Evolutionary conservation across 352 stramenopile genomes (phyloP).

Genomic region (Phytophthora tentaculata): DNA sequence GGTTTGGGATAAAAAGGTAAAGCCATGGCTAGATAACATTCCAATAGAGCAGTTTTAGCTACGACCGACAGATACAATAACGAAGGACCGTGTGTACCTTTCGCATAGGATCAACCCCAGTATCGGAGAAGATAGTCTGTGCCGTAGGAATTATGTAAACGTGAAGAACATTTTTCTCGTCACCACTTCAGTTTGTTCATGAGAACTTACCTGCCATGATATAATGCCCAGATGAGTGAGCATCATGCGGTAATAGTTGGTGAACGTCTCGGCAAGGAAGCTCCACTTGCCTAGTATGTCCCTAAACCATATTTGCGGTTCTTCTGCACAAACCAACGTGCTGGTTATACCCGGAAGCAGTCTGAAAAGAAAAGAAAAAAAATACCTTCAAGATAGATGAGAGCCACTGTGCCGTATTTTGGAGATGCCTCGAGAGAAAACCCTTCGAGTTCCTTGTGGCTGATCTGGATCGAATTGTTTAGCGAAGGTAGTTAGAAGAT

Average conservation of each 20-base stretch:
- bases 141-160: background rate
- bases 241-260: slow-evolving; percentile 87
- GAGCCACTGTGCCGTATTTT: slow-evolving; percentile 60
- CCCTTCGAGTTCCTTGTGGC: slow-evolving; percentile 35
- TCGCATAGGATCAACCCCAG: slow-evolving; percentile 58
- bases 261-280: slow-evolving; percentile 73
- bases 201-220: slow-evolving; percentile 63
- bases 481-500: background rate
- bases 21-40: slow-evolving; percentile 61
- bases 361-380: background rate
- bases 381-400: slow-evolving; percentile 51
- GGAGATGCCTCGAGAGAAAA: slow-evolving; percentile 68
- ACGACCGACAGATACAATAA: background rate
- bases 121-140: slow-evolving; percentile 71
- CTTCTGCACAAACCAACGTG: slow-evolving; percentile 26
- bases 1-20: slow-evolving; percentile 76
- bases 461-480: slow-evolving; percentile 9
- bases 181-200: background rate
- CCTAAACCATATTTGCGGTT: slow-evolving; percentile 70
- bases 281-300: slow-evolving; percentile 66
- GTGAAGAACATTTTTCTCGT: background rate
- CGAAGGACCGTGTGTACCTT: slow-evolving; percentile 39
- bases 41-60: background rate
- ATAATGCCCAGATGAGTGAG: slow-evolving; percentile 78
- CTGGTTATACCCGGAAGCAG: background rate